phyloP scores from a whole-genome alignment of 495 filamentous ascomycete genomes.

The Oidiodendron maius region DNA sequence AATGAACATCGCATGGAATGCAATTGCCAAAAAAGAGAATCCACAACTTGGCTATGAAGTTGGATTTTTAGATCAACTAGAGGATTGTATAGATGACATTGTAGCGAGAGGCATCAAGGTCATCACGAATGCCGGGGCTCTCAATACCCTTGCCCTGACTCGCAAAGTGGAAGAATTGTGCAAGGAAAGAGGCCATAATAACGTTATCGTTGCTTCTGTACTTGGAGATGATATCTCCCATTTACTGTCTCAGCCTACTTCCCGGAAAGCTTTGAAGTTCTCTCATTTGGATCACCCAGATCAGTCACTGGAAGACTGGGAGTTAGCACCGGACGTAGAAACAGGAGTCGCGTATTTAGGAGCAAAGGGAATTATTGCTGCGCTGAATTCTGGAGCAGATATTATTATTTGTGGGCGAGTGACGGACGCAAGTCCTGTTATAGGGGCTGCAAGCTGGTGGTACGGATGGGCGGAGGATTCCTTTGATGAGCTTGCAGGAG shows the following conservation, averaged over 20 bases:
- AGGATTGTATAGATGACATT: constrained; percentile 43
- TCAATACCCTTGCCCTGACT: constrained; percentile 42
- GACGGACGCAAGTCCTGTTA: constrained; percentile 47
- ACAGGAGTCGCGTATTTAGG: constrained; percentile 46
- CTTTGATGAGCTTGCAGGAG: constrained; percentile 43
- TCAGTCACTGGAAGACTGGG: constrained; percentile 31
- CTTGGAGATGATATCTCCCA: constrained; percentile 32
- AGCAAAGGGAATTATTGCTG: constrained; percentile 40
- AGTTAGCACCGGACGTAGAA: constrained; percentile 39
- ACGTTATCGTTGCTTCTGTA: constrained; percentile 37
- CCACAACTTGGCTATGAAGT: constrained; percentile 48
- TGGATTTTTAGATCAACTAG: constrained; percentile 46
- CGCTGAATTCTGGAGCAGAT: constrained; percentile 45
- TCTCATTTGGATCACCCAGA: constrained; percentile 21
- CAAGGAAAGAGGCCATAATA: neutral
- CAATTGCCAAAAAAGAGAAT: constrained; percentile 40
- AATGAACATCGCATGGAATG: constrained; percentile 27
- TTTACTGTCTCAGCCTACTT: neutral
- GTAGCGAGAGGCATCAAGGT: constrained; percentile 45
- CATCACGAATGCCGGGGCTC: constrained; percentile 51
- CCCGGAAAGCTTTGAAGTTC: neutral
- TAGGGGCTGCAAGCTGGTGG: constrained; percentile 44
- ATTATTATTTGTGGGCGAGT: constrained; percentile 53
- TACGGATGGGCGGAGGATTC: constrained; percentile 40
- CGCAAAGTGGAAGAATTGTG: constrained; percentile 31